phyloP scores from a whole-genome alignment of 2,329 filamentous ascomycete genomes.

The Fusarium coffeatum region DNA sequence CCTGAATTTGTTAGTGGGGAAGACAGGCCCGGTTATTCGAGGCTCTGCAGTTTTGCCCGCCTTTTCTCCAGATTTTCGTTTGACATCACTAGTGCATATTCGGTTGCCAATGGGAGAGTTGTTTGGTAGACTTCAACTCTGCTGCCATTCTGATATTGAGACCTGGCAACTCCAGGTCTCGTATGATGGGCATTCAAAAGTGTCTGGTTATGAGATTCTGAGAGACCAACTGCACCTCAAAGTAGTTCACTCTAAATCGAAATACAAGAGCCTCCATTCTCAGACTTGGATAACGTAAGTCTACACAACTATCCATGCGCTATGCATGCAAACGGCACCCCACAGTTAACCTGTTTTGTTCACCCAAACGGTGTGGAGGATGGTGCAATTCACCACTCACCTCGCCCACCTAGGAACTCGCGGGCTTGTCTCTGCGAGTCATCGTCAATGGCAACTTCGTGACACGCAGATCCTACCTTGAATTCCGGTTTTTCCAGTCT shows the following conservation, averaged over 20 bases:
- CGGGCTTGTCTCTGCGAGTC: constrained; percentile 42
- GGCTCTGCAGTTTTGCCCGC: constrained; percentile 46
- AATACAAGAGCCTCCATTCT: constrained; percentile 28
- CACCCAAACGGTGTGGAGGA: constrained; percentile 36
- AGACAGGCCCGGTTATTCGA: constrained; percentile 50
- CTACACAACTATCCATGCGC: constrained; percentile 31
- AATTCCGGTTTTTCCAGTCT: constrained; percentile 37
- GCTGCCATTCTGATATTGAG: neutral
- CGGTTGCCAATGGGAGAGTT: constrained; percentile 25
- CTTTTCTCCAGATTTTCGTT: constrained; percentile 40
- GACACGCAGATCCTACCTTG: constrained; percentile 43
- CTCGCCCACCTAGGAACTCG: constrained; percentile 29
- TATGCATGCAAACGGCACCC: constrained; percentile 34
- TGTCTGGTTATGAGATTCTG: neutral
- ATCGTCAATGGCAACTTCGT: constrained; percentile 42
- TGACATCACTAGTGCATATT: constrained; percentile 39
- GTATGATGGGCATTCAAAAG: neutral
- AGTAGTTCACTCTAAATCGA: constrained; percentile 16
- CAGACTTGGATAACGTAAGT: constrained; percentile 40
- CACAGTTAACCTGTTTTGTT: constrained; percentile 35
- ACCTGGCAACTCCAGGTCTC: constrained; percentile 3
- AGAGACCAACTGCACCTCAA: constrained; percentile 3
- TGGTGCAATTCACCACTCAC: constrained; percentile 30
- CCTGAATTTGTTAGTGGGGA: constrained; percentile 35
- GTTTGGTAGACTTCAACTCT: constrained; percentile 20